Percentiles rank a stretch among this genome's conserved stretches.
These are phyloP conservation scores for Metschnikowia cubensis DNA, from an alignment of 805 yeast genomes.

Conservation along the genomic window DNA sequence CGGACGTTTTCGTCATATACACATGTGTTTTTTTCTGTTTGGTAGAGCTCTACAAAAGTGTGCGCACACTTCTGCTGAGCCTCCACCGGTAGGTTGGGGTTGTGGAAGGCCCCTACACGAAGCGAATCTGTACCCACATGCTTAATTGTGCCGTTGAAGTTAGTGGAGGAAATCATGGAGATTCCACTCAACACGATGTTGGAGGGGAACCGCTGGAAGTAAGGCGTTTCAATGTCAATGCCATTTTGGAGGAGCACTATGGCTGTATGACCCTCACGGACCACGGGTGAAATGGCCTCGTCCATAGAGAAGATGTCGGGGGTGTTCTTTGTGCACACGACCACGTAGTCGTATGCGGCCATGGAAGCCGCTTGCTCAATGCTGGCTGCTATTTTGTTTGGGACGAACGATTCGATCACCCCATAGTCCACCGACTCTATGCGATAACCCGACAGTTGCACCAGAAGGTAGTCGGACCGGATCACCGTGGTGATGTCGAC, in stretches of 20 bases:
- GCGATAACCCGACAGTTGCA: slow-evolving; percentile 50
- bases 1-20: slow-evolving; percentile 42
- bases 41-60: slow-evolving; percentile 45
- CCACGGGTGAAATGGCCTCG: slow-evolving; percentile 48
- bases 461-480: slow-evolving; percentile 59
- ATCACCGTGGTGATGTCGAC: slow-evolving; percentile 58
- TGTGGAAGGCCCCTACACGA: slow-evolving; percentile 28
- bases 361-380: slow-evolving; percentile 39
- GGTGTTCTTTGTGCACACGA: slow-evolving; percentile 59
- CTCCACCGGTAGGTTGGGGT: slow-evolving; percentile 29
- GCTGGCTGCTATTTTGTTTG: slow-evolving; percentile 42
- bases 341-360: slow-evolving; percentile 50
- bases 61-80: slow-evolving; percentile 32
- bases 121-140: slow-evolving; percentile 27
- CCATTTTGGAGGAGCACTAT: slow-evolving; percentile 41
- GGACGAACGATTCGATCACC: slow-evolving; percentile 48
- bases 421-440: slow-evolving; percentile 66
- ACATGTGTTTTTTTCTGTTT: slow-evolving; percentile 40
- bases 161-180: slow-evolving; percentile 33
- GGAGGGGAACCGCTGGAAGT: slow-evolving; percentile 29
- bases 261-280: slow-evolving; percentile 24
- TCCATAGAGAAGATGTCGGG: slow-evolving; percentile 56
- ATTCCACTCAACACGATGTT: slow-evolving; percentile 36
- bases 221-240: slow-evolving; percentile 32
- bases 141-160: slow-evolving; percentile 22